Evolutionary conservation across 257 asterid species (phyloP).

Genomic region (Dorcoceras hygrometricum): DNA sequence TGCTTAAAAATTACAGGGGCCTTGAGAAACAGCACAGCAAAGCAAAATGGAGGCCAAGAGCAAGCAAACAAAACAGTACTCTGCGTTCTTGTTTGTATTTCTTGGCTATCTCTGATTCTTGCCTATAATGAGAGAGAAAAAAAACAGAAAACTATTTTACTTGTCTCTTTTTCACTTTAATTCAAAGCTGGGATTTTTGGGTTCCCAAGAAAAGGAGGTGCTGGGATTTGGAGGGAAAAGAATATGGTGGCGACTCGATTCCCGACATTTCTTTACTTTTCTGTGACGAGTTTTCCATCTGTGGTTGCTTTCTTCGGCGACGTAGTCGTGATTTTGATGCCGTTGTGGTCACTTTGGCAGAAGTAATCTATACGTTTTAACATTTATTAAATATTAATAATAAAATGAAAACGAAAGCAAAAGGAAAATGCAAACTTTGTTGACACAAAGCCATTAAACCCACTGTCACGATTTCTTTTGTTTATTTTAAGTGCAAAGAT

Average conservation of each 20-base stretch:
- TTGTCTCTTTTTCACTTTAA: slow-evolving; percentile 5
- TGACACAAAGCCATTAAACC: neutral
- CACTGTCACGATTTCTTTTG: neutral
- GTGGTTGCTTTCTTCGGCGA: slow-evolving; percentile 14
- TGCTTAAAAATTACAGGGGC: slow-evolving; percentile 13
- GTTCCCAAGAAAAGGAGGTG: slow-evolving; percentile 52
- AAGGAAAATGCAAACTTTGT: neutral
- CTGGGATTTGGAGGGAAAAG: slow-evolving; percentile 65
- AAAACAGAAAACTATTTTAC: neutral
- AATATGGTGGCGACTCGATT: slow-evolving; percentile 33
- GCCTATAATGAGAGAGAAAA: slow-evolving; percentile 16
- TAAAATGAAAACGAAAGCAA: neutral
- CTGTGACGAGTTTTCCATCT: slow-evolving; percentile 4
- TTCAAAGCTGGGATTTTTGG: slow-evolving; percentile 29
- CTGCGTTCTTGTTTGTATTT: slow-evolving; percentile 26
- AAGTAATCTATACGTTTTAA: too few species aligned
- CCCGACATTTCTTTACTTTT: slow-evolving; percentile 38
- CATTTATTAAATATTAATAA: too few species aligned
- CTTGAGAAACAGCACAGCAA: neutral
- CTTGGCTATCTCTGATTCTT: slow-evolving; percentile 9
- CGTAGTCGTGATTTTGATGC: neutral
- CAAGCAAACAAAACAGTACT: slow-evolving; percentile 26
- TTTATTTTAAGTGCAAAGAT: too few species aligned
- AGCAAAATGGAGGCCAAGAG: slow-evolving; percentile 19
- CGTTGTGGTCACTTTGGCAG: neutral